Evolutionary conservation across 1,139 yeast genomes (phyloP).

Genomic region (Suhomyces bolitotheri): DNA sequence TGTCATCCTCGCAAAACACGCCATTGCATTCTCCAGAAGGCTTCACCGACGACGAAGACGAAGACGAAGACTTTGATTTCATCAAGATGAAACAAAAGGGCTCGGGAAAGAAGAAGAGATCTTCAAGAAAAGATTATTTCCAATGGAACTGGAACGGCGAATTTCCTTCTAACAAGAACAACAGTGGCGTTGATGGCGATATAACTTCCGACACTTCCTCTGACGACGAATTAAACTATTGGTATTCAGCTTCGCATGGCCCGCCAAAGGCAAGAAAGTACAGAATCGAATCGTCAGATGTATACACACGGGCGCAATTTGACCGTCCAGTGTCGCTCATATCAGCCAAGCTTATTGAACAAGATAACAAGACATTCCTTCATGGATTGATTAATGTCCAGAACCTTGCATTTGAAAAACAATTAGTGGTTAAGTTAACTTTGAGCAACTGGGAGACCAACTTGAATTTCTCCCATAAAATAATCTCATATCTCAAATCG

Average conservation of each 20-base stretch:
- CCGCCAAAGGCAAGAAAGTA: constrained; percentile 7
- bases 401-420: constrained; percentile 43
- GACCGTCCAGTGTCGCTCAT: constrained; percentile 9
- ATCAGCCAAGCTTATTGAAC: constrained; percentile 10
- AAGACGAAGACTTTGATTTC: constrained; percentile 16
- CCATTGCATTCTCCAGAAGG: constrained; percentile 36
- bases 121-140: constrained; percentile 14
- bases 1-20: constrained; percentile 34
- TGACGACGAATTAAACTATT: constrained; percentile 20
- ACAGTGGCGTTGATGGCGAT: constrained; percentile 11
- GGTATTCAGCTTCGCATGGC: constrained; percentile 9
- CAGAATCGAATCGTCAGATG: constrained; percentile 15
- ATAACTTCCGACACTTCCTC: constrained; percentile 20
- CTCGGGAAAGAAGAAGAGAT: constrained; percentile 2
- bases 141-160: constrained; percentile 19
- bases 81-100: not conserved
- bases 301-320: constrained; percentile 13
- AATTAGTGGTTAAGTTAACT: constrained; percentile 36
- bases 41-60: constrained; percentile 18
- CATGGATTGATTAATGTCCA: constrained; percentile 37
- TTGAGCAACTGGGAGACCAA: constrained; percentile 40
- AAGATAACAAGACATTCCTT: constrained; percentile 10
- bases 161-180: constrained; percentile 4
- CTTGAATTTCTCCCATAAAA: constrained; percentile 28
- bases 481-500: constrained; percentile 25